Base-by-base conservation (phyloP, 2,329 filamentous ascomycete genomes). In the Ciborinia camelliae region DNA sequence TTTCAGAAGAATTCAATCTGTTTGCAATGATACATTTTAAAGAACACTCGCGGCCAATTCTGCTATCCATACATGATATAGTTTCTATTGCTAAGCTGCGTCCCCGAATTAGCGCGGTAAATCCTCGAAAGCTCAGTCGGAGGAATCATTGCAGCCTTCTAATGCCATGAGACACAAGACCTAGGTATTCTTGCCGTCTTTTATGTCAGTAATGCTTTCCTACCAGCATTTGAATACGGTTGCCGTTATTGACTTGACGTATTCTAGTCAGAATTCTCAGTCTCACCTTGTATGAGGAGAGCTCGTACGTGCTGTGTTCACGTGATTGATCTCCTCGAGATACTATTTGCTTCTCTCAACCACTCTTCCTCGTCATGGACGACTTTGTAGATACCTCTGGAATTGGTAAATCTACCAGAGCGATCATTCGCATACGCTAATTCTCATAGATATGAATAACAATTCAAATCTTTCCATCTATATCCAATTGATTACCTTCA, bases 381-480 rank as follows among this genome's bases (percentile, higher is more conserved):
- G 37, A 47, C 50, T 47, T 60, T n/a, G 14, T 64, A 52, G 62
- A 64, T 43, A 61, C 55, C 15, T 39, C 62, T 3, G 62, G 62
- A 41, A 64, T 64, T 61, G 62, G 62, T 64, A 61, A 43, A 53
- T 64, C n/a, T 26, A 52, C 47, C 20, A 39, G 52, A 50, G 23
- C 5, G 7, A 18, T 6, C 30, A 14, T 18, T 30, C 5, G 7
- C 28, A 57, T n/a, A 65, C 20, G 45, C 59, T 64, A 28, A 65
- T 52, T 28, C 2, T 37, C 18, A 48, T 51, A 69, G 68, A 69
- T 47, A 63, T 69, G 66, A 69, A 69, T 18, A 59, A 64, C 37
- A 60, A 61, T 3, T 39, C 39, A 23, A 69, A 68, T 52, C 64
- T 68, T 37, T 47, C 59, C 26, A 30, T 68, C 9, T 69, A 67